phyloP scores from a whole-genome alignment of 495 filamentous ascomycete genomes.

The Neurospora sp. region DNA sequence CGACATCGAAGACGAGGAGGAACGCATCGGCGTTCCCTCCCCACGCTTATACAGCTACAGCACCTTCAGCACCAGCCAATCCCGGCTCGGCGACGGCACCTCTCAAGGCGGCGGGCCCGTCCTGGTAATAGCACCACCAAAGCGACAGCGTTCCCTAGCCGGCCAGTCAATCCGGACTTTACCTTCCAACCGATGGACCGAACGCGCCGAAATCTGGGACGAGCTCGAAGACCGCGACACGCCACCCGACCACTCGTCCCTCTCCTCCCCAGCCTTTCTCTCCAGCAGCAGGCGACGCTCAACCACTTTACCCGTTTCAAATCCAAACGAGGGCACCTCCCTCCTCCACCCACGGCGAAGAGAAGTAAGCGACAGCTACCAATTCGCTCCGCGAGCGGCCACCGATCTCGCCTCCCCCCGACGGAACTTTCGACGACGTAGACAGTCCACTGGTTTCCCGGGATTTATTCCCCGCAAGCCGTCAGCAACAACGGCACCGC shows the following conservation, averaged over 20 bases:
- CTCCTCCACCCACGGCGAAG: constrained; percentile 16
- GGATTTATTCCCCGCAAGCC: constrained; percentile 37
- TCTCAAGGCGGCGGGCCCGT: constrained; percentile 8
- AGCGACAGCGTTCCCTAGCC: constrained; percentile 12
- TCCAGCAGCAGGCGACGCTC: constrained; percentile 21
- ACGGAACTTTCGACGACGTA: constrained; percentile 25
- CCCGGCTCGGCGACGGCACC: constrained; percentile 8
- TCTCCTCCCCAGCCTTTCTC: constrained; percentile 11
- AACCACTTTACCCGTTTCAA: constrained; percentile 23
- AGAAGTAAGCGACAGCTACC: constrained; percentile 17
- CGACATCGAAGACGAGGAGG: constrained; percentile 29
- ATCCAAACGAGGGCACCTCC: constrained; percentile 15
- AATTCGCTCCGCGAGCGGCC: constrained; percentile 10
- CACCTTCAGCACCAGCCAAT: constrained; percentile 25
- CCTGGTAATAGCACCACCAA: not conserved
- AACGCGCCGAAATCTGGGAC: constrained; percentile 56
- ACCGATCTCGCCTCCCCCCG: constrained; percentile 16
- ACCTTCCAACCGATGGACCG: constrained; percentile 34
- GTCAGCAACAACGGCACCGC: not conserved
- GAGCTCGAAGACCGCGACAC: constrained; percentile 51
- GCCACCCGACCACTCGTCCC: constrained; percentile 19
- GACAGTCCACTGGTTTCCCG: constrained; percentile 43
- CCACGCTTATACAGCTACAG: constrained; percentile 29
- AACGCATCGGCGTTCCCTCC: constrained; percentile 8
- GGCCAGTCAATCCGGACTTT: constrained; percentile 20